Evolutionary conservation across 2,329 filamentous ascomycete species (phyloP).

Genomic region (Botryotinia globosa): DNA sequence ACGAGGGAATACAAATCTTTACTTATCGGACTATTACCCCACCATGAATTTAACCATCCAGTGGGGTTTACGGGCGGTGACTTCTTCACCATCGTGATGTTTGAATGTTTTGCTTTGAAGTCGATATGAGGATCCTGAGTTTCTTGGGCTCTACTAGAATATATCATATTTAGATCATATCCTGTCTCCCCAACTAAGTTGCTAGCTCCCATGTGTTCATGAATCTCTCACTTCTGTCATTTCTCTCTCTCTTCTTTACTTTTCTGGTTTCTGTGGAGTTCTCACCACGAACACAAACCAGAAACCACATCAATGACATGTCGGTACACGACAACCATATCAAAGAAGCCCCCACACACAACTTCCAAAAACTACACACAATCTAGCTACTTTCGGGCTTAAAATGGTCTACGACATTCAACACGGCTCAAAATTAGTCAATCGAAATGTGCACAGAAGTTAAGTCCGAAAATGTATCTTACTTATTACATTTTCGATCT

Average conservation of each 20-base stretch:
- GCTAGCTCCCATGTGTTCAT: neutral
- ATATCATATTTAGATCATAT: neutral
- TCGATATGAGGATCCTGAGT: neutral
- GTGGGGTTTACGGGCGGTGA: neutral
- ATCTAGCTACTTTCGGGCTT: neutral
- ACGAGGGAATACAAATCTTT: neutral
- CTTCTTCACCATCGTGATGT: neutral
- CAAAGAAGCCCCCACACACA: neutral
- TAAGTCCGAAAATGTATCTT: neutral
- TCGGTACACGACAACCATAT: neutral
- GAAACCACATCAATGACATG: neutral
- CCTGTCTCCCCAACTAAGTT: neutral
- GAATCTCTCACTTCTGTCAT: neutral
- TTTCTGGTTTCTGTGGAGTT: neutral
- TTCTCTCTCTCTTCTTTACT: neutral
- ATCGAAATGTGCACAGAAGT: neutral
- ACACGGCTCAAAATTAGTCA: neutral
- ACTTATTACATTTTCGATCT: neutral
- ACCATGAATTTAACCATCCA: neutral
- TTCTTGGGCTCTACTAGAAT: neutral
- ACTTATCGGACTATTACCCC: slow-evolving; percentile 3
- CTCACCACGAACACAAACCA: neutral
- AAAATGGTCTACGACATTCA: neutral
- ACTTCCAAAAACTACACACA: neutral
- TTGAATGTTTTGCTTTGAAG: neutral